Evolutionary conservation across 768 basidiomycete genomes (phyloP).

Genomic region (Dacryopinax spathularia): DNA sequence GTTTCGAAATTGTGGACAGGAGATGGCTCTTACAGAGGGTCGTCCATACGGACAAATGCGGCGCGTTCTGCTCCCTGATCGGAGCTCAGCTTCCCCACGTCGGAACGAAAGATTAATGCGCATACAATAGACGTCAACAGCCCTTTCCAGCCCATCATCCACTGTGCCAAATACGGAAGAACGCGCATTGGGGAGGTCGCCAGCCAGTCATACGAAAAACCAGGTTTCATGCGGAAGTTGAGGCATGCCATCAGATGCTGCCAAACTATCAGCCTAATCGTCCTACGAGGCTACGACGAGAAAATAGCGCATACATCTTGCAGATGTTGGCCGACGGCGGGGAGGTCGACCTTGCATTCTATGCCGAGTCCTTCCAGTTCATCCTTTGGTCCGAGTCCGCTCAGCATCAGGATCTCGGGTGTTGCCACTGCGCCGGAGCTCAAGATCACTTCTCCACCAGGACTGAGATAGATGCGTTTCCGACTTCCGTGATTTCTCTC

Average conservation of each 20-base stretch:
- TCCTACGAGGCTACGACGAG: no score
- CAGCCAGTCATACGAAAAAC: neutral
- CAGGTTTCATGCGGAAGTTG: neutral
- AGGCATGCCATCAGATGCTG: neutral
- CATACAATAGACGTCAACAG: neutral
- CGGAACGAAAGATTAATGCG: no score
- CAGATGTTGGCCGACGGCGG: constrained; percentile 32
- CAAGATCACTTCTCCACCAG: constrained; percentile 9
- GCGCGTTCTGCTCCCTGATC: neutral
- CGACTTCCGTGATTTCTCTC: no score
- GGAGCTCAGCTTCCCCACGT: no score
- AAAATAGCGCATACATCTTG: no score
- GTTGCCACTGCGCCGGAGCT: constrained; percentile 26
- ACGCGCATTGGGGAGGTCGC: neutral
- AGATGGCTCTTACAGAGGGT: no score
- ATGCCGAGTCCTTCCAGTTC: constrained; percentile 24
- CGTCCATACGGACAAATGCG: neutral
- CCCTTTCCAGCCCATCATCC: neutral
- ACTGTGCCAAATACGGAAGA: neutral
- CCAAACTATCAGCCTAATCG: no score
- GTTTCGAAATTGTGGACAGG: no score
- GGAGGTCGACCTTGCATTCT: constrained; percentile 24
- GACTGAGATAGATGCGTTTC: neutral
- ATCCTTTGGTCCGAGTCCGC: constrained; percentile 28
- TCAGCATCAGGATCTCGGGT: constrained; percentile 31